Percentiles rank a stretch among this genome's conserved stretches.
Evolutionary conservation across 2,329 filamentous ascomycete species (phyloP).

Genomic region (Penicillium decumbens): DNA sequence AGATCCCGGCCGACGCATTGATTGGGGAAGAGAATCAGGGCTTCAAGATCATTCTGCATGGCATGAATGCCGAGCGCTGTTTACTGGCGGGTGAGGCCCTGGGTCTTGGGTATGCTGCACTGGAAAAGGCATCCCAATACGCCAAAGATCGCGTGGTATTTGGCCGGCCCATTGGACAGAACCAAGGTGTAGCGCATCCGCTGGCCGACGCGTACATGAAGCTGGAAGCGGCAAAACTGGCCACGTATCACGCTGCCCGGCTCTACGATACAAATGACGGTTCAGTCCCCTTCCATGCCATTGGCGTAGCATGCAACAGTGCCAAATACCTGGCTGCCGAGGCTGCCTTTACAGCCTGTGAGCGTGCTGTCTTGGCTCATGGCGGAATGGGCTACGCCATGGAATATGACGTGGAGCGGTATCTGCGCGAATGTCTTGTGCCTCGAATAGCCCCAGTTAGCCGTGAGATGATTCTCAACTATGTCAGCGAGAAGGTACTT

Average conservation of each 20-base stretch:
- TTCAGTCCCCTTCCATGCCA: conserved; percentile 50
- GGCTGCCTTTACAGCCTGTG: conserved; percentile 57
- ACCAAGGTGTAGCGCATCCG: conserved; percentile 58
- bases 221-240: conserved; percentile 57
- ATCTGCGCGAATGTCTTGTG: conserved; percentile 56
- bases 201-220: conserved; percentile 58
- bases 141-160: conserved; percentile 61
- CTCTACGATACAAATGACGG: conserved; percentile 54
- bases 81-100: conserved; percentile 74
- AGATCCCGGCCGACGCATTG: conserved; percentile 58
- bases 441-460: conserved; percentile 58
- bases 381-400: conserved; percentile 62
- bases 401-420: conserved; percentile 60
- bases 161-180: conserved; percentile 55
- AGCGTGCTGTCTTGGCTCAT: conserved; percentile 53
- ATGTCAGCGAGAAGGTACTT: conserved; percentile 44
- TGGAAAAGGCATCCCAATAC: conserved; percentile 60
- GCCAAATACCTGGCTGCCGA: conserved; percentile 64
- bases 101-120: conserved; percentile 70
- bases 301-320: conserved; percentile 64
- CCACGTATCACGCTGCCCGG: conserved; percentile 57
- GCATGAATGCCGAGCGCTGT: conserved; percentile 75
- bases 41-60: conserved; percentile 73
- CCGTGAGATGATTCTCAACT: conserved; percentile 47
- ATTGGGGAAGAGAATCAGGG: conserved; percentile 71